Conservation (phyloP, 768 basidiomycete species). For the Phlegmacium glaucopus region DNA sequence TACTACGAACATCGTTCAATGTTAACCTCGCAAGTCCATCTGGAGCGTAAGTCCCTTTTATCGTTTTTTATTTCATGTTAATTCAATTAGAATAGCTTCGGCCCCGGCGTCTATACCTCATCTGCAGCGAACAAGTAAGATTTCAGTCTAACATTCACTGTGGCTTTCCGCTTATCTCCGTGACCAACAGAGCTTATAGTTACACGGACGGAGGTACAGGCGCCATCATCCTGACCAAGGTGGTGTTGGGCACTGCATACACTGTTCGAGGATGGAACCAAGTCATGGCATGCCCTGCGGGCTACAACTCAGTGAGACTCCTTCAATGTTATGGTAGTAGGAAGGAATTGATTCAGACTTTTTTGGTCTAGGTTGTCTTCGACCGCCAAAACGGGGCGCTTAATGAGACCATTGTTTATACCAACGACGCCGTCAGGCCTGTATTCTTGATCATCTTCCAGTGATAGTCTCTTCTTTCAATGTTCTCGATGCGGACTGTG, state of each 20-base stretch:
- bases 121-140: constrained; percentile 12
- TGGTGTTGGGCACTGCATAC: constrained; percentile 9
- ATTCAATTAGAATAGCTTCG: constrained; percentile 8
- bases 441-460: constrained; percentile 11
- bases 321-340: background rate
- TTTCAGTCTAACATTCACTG: no score
- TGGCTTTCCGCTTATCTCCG: background rate
- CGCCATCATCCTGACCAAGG: constrained; percentile 11
- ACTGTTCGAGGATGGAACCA: constrained; percentile 5
- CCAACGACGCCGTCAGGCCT: constrained; percentile 16
- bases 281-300: constrained; percentile 8
- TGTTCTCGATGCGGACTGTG: no score
- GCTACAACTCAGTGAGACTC: constrained; percentile 11
- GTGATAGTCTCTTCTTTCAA: no score
- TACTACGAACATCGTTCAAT: constrained; percentile 14
- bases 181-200: constrained; percentile 4
- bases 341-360: background rate
- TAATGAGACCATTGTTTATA: constrained; percentile 17
- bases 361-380: constrained; percentile 9
- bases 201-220: constrained; percentile 8
- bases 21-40: constrained; percentile 5
- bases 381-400: constrained; percentile 12
- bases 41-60: constrained; percentile 5
- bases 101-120: constrained; percentile 13
- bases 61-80: background rate